Evolutionary conservation across 768 basidiomycete species (phyloP).

Genomic region (Mycena rebaudengoi): DNA sequence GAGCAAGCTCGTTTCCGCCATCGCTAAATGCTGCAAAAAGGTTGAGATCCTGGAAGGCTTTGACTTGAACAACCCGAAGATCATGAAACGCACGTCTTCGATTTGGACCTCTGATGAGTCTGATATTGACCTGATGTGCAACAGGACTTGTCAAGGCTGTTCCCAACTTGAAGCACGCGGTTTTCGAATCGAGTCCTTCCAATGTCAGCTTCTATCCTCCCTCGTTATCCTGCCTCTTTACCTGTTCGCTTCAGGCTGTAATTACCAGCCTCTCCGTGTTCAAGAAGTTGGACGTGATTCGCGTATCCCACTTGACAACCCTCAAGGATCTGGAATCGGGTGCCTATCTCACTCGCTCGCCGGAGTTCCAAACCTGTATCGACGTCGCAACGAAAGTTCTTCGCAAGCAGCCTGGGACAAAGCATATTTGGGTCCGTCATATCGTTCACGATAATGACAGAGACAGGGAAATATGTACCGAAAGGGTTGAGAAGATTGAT

Average conservation of each 20-base stretch:
- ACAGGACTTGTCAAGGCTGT: slow-evolving; percentile 14
- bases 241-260: background rate
- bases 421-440: background rate
- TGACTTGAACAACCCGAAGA: slow-evolving; percentile 13
- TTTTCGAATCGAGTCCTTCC: background rate
- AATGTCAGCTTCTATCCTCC: background rate
- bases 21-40: slow-evolving; percentile 37
- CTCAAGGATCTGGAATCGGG: background rate
- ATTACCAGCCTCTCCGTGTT: background rate
- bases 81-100: slow-evolving; percentile 34
- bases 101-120: background rate
- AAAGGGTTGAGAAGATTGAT: no score
- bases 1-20: slow-evolving; percentile 38
- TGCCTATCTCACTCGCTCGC: background rate
- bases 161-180: background rate
- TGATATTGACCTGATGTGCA: no score
- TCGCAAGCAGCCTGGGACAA: background rate
- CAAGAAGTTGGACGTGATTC: slow-evolving; percentile 4
- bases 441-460: no score
- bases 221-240: background rate
- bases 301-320: background rate
- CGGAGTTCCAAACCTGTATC: background rate
- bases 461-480: no score
- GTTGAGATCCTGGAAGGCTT: slow-evolving; percentile 39
- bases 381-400: background rate